Base-by-base conservation (phyloP, 306 rosid genomes). In the Corylus avellana region DNA sequence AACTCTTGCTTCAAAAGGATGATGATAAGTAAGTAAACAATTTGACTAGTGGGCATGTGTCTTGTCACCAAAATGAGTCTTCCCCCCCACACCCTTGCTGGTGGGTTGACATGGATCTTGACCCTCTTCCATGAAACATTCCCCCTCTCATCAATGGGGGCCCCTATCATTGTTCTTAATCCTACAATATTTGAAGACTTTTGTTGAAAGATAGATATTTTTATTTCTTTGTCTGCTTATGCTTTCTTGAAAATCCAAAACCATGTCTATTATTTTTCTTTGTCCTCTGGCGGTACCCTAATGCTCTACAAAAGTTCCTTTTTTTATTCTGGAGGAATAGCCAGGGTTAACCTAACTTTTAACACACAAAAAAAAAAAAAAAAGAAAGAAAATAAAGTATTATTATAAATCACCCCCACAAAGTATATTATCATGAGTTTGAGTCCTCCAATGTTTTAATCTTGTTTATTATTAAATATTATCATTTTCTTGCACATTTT, bases 41-140 rank as follows among this genome's bases (percentile, higher is more conserved):
- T 75, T 86, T 89, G 92, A 86, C 84, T 81, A 77, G 93, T 86
- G 92, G 90, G 80, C 53, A 80, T 82, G 63, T 83, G 91, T 89
- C 86, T 77, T 80, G 72, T 87, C 96, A 83, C 84, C 74, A 73
- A 80, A 84, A 77, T 58, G 47, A 80, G 73, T 78, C 70, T 84
- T 74, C 8, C 59, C 64, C 78, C 75, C 79, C 29, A 18, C 14
- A 78, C 64, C 78, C 75, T 79, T 20, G n/a, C 18, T 80, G 88
- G 92, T 87, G 91, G 90, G 89, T 92, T 94, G 95, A 94, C 98
- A 91, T 88, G 90, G 91, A 84, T 90, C 84, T 91, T 92, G 97
- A 92, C 93, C 84, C 92, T 92, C 91, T 86, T 86, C 75, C 55
- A 88, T 88, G 91, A 90, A 92, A 92, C 97, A 92, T 92, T 92